Base-by-base conservation (phyloP, 352 stramenopile species). In the Globisporangium recalcitrans region DNA sequence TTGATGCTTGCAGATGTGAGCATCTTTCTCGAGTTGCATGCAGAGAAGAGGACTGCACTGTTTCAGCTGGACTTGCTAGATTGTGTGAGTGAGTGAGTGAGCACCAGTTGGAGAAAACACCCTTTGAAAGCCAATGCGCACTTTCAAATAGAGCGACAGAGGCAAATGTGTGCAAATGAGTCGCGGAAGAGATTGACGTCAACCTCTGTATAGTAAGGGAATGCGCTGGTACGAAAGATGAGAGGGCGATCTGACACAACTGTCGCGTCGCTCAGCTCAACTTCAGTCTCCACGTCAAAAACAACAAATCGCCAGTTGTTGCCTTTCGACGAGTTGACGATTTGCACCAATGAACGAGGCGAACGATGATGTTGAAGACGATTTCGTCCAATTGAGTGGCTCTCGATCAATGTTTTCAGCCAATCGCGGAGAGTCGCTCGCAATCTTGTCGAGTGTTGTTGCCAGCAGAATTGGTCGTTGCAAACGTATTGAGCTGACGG, bases 241-340 rank as follows among this genome's bases (percentile, higher is more conserved):
- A 29, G 51, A 57, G 29, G 51, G 11, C n/a, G 3, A n/a, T 10
- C 19, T 13, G n/a, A 29, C 44, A 29, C 51, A 57, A 57, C 51
- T 29, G 51, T 57, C 9, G 19, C 10, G 26, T 42, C 27, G 49
- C 27, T 54, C 26, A 21, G 19, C 51, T 42, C 51, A 57, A 57
- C 51, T 57, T 57, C 51, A 57, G 51, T 10, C 51, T 40, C 51
- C 51, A 57, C 51, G 51, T 57, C 51, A 57, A 57, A 57, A 57
- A 42, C 24, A 13, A 38, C 29, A 22, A 56, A 56, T 29, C 51
- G 19, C 36, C n/a, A 13, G 22, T 32, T 31, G 26, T 31, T 52
- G 24, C 10, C 13, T 52, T 26, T 29, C 19, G 47, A 31, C 47
- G 47, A 21, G 13, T 6, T n/a, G 1, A 1, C n/a, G 13, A 13